A percentile compares a stretch with the other conserved stretches of the same genome.
Conservation (phyloP, 208 protist genomes). For the Angomonas ambiguus region DNA sequence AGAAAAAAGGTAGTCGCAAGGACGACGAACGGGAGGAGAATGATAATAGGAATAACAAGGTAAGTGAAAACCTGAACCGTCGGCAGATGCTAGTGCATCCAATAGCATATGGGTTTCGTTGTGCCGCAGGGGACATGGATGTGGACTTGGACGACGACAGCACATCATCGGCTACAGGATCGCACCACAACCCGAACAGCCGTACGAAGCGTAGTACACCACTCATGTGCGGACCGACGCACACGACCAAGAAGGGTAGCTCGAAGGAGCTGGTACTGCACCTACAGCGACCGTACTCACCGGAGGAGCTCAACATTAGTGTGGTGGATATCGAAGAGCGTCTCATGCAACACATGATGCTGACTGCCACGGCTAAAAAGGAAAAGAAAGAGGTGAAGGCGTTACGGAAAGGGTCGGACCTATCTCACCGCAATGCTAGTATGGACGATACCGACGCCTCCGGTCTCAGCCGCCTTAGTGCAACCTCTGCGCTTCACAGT, state of each 20-base stretch:
- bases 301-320: constrained; percentile 30
- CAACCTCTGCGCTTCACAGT: constrained; percentile 12
- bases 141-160: background rate
- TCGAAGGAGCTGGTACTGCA: constrained; percentile 23
- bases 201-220: background rate
- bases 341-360: constrained; percentile 8
- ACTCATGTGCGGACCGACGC: background rate
- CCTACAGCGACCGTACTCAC: constrained; percentile 22
- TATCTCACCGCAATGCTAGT: background rate
- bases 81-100: constrained; percentile 78
- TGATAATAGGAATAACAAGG: background rate
- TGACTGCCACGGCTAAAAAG: constrained; percentile 2
- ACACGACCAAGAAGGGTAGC: constrained; percentile 3
- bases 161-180: background rate
- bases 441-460: background rate
- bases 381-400: constrained; percentile 3
- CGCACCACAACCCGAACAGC: background rate
- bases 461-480: background rate
- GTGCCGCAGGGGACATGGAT: constrained; percentile 24
- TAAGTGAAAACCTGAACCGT: constrained; percentile 15
- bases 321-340: constrained; percentile 13
- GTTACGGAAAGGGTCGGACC: background rate
- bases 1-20: constrained; percentile 12
- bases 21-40: constrained; percentile 27
- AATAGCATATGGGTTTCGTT: constrained; percentile 50